Evolutionary conservation across 208 protist genomes (phyloP).

Genomic region (Trypanosoma melophagium): DNA sequence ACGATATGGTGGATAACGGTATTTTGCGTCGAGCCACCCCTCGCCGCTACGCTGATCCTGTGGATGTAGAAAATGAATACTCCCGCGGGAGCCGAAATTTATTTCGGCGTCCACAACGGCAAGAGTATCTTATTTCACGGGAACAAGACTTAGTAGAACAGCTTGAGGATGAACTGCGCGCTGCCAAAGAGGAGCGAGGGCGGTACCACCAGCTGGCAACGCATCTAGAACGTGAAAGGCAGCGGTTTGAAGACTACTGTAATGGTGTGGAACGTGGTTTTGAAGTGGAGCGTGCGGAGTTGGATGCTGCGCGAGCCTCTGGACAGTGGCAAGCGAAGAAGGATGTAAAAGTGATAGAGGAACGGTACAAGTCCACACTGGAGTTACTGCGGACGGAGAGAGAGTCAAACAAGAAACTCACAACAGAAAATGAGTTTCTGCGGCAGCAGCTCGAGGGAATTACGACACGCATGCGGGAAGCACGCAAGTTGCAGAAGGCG

Average conservation of each 20-base stretch:
- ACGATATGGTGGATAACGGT: constrained; percentile 14
- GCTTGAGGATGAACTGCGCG: constrained; percentile 72
- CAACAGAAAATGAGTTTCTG: constrained; percentile 79
- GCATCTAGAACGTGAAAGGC: constrained; percentile 77
- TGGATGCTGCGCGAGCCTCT: constrained; percentile 39
- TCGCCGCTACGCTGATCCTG: constrained; percentile 33
- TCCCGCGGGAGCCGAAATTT: constrained; percentile 47
- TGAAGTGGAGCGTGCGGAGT: constrained; percentile 59
- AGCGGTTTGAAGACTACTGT: constrained; percentile 74
- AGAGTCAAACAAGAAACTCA: constrained; percentile 61
- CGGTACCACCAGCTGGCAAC: constrained; percentile 53
- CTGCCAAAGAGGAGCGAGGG: constrained; percentile 75
- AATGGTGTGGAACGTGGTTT: constrained; percentile 57
- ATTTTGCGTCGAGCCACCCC: not conserved
- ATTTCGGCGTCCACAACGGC: constrained; percentile 38
- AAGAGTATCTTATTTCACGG: constrained; percentile 12
- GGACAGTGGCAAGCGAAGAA: constrained; percentile 59
- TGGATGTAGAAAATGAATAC: constrained; percentile 34
- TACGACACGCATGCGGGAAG: constrained; percentile 70
- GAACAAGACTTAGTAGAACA: constrained; percentile 74
- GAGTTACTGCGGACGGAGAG: constrained; percentile 71
- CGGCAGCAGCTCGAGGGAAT: constrained; percentile 75
- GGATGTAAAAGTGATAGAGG: constrained; percentile 67
- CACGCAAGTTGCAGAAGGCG: constrained; percentile 63
- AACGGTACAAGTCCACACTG: constrained; percentile 69